A percentile compares a stretch with the other conserved stretches of the same genome.
phyloP scores from a whole-genome alignment of 2,329 filamentous ascomycete species.

The Fusarium metavorans region DNA sequence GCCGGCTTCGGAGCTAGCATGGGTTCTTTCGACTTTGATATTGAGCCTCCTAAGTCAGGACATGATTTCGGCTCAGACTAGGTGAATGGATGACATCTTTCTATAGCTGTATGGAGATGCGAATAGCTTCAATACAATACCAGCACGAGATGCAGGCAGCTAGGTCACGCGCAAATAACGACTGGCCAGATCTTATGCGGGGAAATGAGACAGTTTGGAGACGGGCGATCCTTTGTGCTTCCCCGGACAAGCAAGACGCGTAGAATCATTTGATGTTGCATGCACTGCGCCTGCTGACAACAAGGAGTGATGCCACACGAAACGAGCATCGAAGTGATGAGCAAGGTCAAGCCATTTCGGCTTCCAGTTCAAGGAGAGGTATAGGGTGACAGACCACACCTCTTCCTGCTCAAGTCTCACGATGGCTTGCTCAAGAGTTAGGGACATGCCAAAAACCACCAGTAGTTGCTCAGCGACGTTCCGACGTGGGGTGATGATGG shows the following conservation, averaged over 20 bases:
- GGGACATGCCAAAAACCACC: neutral
- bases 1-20: neutral
- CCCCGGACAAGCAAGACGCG: neutral
- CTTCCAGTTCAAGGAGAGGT: neutral
- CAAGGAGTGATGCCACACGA: neutral
- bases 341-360: neutral
- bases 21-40: neutral
- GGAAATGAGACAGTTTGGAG: neutral
- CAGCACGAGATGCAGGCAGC: neutral
- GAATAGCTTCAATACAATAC: neutral
- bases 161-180: neutral
- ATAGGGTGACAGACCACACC: neutral
- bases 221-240: neutral
- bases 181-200: neutral
- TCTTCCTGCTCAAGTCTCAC: neutral
- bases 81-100: neutral
- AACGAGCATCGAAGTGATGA: neutral
- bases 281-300: neutral
- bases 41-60: neutral
- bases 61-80: neutral
- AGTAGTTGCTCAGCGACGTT: neutral
- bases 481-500: neutral
- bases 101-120: neutral
- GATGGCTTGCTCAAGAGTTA: neutral
- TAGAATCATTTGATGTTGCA: neutral